Conservation (phyloP, 2,329 filamentous ascomycete genomes). For the Arthrobotrys megalospora region DNA sequence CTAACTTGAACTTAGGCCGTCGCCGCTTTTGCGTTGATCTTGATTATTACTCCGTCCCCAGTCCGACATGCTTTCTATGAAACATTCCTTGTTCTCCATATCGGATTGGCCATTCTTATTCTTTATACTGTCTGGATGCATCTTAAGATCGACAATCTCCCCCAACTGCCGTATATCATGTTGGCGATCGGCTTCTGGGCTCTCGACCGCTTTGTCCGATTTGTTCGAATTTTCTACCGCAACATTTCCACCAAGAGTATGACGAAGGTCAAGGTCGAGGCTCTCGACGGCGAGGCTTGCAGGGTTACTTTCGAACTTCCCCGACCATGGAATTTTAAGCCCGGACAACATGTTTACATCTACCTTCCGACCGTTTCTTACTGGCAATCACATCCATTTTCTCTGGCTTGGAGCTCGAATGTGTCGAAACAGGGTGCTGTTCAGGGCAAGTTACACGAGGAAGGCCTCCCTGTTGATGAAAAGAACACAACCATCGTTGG, state of each 20-base stretch:
- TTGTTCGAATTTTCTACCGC: conserved; percentile 76
- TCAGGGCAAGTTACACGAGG: conserved; percentile 40
- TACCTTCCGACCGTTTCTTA: conserved; percentile 77
- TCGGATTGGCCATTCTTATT: conserved; percentile 78
- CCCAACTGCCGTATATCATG: conserved; percentile 82
- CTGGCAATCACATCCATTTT: conserved; percentile 41
- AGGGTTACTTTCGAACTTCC: conserved; percentile 73
- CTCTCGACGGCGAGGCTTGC: conserved; percentile 82
- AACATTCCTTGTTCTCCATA: conserved; percentile 90
- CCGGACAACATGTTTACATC: conserved; percentile 84
- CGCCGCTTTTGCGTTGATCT: conserved; percentile 71
- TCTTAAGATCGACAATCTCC: conserved; percentile 77
- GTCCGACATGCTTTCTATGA: conserved; percentile 97
- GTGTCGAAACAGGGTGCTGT: conserved; percentile 42
- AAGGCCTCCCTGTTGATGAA: conserved; percentile 67
- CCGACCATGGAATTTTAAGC: conserved; percentile 79
- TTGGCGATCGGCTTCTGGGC: conserved; percentile 83
- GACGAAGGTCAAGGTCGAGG: conserved; percentile 81
- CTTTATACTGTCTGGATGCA: conserved; percentile 85
- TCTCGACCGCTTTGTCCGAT: conserved; percentile 77
- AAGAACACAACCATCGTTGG: conserved; percentile 58
- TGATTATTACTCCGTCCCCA: conserved; percentile 80
- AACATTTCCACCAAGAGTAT: conserved; percentile 69
- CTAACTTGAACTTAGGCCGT: conserved; percentile 64
- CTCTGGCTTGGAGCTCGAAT: conserved; percentile 45